Evolutionary conservation across 768 basidiomycete species (phyloP), one percentile per base, ranked within the genome.

Genomic region (Scleroderma citrinum): DNA sequence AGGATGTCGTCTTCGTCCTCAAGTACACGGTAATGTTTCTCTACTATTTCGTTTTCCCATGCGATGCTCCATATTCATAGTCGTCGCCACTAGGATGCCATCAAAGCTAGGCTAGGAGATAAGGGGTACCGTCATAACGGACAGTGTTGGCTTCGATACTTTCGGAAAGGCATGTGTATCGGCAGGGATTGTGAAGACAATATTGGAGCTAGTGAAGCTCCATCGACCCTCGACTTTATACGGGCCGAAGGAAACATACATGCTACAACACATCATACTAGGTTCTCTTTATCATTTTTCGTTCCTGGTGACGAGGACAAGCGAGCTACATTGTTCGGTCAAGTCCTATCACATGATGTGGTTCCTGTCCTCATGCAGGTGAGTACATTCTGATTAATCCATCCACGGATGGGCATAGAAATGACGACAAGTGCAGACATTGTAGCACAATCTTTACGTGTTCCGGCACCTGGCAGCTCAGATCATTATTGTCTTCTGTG

Each of bases 171-270:
- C 59, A 38, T 62, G 61, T 14, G 42, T 61, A 21, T 46, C 57
- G 3, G 46, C 60, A 14, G 67, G 67, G 3, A 59, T 68, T 39
- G 63, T 64, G 14, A 61, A 59, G 38, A 53, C 60, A 2, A 51
- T 67, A 46, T 44, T 65, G 20, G 50, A 49, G 20, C 42, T 68
- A 17, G 48, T 59, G 11, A 61, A 41, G 10, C 54, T 26, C 34
- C 54, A 24, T 51, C 37, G n/a, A 46, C 55, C 29, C 44, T 43
- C 35, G 51, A 47, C 34, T 45, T 47, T 35, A 52, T 49, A n/a
- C 13, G n/a, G n/a, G n/a, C 44, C 35, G 10, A 47, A 47, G 26
- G 52, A 56, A n/a, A 44, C 40, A 26, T 50, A 45, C 17, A 51
- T 64, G 1, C 50, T 61, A 5, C 53, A 59, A 11, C 50, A 61